Conservation (phyloP, 1,139 yeast species). For the Scheffersomyces titani region DNA sequence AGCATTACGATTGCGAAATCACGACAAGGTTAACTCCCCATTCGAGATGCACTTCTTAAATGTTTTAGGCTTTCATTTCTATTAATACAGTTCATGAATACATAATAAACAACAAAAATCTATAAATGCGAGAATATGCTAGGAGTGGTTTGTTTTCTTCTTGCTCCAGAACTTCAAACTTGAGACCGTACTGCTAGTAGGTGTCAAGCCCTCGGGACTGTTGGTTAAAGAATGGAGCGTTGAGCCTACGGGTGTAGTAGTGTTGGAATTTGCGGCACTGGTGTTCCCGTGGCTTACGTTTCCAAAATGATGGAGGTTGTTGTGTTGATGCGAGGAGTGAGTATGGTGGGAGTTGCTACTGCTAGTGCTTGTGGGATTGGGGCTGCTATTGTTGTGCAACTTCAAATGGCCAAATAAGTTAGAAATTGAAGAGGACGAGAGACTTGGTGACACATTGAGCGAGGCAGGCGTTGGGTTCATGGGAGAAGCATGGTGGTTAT, state of each 20-base stretch:
- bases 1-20: background rate
- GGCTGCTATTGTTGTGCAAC: slow-evolving; percentile 7
- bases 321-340: background rate
- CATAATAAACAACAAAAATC: background rate
- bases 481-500: background rate
- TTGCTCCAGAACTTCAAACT: slow-evolving; percentile 15
- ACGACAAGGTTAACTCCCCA: background rate
- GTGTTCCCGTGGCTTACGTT: background rate
- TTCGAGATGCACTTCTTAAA: background rate
- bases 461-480: background rate
- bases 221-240: slow-evolving; percentile 4
- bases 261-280: background rate
- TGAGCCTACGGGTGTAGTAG: background rate
- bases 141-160: slow-evolving; percentile 5
- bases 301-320: background rate
- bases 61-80: background rate
- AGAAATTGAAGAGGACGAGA: slow-evolving; percentile 22
- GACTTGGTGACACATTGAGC: background rate
- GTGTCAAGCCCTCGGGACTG: slow-evolving; percentile 3
- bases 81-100: background rate
- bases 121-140: background rate
- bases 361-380: background rate
- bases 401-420: slow-evolving; percentile 32
- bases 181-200: slow-evolving; percentile 4
- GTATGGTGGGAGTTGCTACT: background rate